phyloP scores from a whole-genome alignment of 1,284 basidiomycete genomes.

The Mycena citricolor region DNA sequence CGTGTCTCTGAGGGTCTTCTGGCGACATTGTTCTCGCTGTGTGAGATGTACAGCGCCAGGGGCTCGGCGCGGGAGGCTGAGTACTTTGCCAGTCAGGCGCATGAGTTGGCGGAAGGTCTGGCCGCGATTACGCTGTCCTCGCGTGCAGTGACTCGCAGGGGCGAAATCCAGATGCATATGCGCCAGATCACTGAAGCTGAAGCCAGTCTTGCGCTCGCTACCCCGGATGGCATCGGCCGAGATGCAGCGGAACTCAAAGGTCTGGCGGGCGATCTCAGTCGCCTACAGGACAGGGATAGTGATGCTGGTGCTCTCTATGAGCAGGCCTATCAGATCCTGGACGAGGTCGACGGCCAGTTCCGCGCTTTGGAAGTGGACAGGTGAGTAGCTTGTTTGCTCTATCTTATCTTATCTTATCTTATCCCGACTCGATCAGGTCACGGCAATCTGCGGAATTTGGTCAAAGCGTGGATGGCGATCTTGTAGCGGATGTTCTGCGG shows the following conservation, averaged over 20 bases:
- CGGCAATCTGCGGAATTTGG: conserved; percentile 44
- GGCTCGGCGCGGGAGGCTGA: conserved; percentile 83
- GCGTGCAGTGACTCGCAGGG: conserved; percentile 62
- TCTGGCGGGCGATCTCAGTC: conserved; percentile 60
- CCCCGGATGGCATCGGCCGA: conserved; percentile 45
- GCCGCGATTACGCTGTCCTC: conserved; percentile 64
- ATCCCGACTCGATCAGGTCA: conserved; percentile 31
- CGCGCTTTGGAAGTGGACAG: conserved; percentile 48
- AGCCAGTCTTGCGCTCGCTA: conserved; percentile 53
- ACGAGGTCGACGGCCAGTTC: conserved; percentile 57
- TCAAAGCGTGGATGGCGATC: conserved; percentile 40
- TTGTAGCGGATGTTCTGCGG: conserved; percentile 67
- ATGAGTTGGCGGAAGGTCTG: conserved; percentile 64
- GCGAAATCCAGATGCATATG: conserved; percentile 68
- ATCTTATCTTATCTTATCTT: conserved; percentile 12
- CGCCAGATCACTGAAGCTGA: conserved; percentile 56
- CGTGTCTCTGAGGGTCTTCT: conserved; percentile 71
- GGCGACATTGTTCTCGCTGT: conserved; percentile 61
- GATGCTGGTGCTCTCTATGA: conserved; percentile 54
- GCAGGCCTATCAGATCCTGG: conserved; percentile 53
- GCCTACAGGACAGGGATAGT: conserved; percentile 45
- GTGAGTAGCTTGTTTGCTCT: background rate
- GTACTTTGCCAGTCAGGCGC: conserved; percentile 76
- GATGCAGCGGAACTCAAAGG: conserved; percentile 65
- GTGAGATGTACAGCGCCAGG: conserved; percentile 60